Base-by-base conservation (phyloP, 176 grass and related monocot genomes). In the Secale cereale region DNA sequence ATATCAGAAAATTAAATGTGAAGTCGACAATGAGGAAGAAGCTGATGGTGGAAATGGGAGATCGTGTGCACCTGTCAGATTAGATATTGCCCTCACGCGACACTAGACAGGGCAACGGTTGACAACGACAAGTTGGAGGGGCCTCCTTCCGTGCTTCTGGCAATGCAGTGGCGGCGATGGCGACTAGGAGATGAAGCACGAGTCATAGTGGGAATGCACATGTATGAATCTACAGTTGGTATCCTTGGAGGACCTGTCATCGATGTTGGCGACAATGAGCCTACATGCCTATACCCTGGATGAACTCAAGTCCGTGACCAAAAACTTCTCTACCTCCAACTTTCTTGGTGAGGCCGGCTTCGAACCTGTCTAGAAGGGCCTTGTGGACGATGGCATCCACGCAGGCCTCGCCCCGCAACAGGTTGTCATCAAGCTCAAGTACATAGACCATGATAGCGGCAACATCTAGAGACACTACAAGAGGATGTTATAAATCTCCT, bases 301-400 rank as follows among this genome's bases (percentile, higher is more conserved):
- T 3, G 95, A 98, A 86, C 89, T 98, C 29, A 90, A 90, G 81
- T 25, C 76, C 3, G 92, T 80, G 16, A 93, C 95, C 40, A 65
- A 74, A 62, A 98, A 91, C 87, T 98, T 94, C 85, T 90, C 95
- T 46, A 74, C 46, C 68, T 5, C 54, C 70, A 98, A 94, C 85
- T 88, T 95, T 54, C 84, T 98, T 48, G 95, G 95, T 36, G 86
- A 94, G 31, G 95, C 92, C 32, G 92, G 92, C 1, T 98, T 98
- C 79, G 95, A 92, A 26, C 95, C 95, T 17, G 95, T 98, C 36
- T 95, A 98, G 85, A 95, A 90, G 91, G 95, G 95, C n/a, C 88
- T 78, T 85, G 41, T 94, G 50, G 92, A 83, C 76, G 91, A 22
- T 31, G 22, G 23, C 0, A 82, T 94, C 50, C 85, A 85, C 11